Percentiles rank a stretch among this genome's conserved stretches.
Evolutionary conservation across 2,329 filamentous ascomycete genomes (phyloP).

Genomic region (Lasiodiplodia theobromae): DNA sequence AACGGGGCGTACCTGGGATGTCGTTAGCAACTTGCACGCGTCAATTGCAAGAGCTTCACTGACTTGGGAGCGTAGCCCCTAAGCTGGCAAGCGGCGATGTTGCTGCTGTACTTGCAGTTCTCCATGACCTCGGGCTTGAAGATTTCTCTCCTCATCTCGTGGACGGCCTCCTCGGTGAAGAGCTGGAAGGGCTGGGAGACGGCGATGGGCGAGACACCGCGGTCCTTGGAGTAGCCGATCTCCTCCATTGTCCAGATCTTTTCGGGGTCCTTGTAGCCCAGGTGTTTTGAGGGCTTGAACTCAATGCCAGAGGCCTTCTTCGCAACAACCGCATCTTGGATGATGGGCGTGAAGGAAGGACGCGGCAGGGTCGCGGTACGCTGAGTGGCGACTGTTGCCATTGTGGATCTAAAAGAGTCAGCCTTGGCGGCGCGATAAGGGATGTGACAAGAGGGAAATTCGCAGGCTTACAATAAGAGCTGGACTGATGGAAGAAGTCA

Average conservation of each 20-base stretch:
- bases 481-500: neutral
- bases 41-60: slow-evolving; percentile 39
- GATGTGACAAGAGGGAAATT: too few species aligned
- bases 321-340: slow-evolving; percentile 36
- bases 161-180: slow-evolving; percentile 67
- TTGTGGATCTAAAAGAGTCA: slow-evolving; percentile 31
- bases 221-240: slow-evolving; percentile 61
- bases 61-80: slow-evolving; percentile 65
- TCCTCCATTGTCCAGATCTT: slow-evolving; percentile 68
- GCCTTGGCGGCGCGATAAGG: slow-evolving; percentile 14
- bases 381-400: slow-evolving; percentile 41
- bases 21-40: slow-evolving; percentile 18
- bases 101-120: slow-evolving; percentile 66
- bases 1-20: slow-evolving; percentile 67
- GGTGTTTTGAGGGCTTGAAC: slow-evolving; percentile 64
- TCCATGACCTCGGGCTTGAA: slow-evolving; percentile 63
- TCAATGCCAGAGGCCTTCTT: slow-evolving; percentile 34
- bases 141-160: slow-evolving; percentile 69
- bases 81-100: slow-evolving; percentile 63
- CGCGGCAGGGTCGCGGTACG: slow-evolving; percentile 39
- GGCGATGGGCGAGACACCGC: slow-evolving; percentile 67
- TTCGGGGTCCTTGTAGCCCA: slow-evolving; percentile 59
- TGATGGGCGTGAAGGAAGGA: slow-evolving; percentile 44
- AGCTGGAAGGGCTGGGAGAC: slow-evolving; percentile 71
- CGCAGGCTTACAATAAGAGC: slow-evolving; percentile 1